Base-by-base conservation (phyloP, 1,284 basidiomycete species). In the Coriolopsis trogii region DNA sequence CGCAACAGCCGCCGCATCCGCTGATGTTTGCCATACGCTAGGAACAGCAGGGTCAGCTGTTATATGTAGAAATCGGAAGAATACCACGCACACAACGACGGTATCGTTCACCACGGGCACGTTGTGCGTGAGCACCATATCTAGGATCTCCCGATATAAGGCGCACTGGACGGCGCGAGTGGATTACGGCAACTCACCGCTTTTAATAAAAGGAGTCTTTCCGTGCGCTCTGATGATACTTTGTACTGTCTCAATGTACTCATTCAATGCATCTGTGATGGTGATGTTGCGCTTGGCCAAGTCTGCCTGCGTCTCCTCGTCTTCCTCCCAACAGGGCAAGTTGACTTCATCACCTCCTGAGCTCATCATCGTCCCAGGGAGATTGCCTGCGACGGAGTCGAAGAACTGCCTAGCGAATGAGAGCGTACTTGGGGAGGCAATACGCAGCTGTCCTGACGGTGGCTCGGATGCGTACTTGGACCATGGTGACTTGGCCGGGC, bases 341-440 rank as follows among this genome's bases (percentile, higher is more conserved):
- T 92, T 91, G 51, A 93, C 68, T 67, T 94, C 91, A 63, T 94
- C 91, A 0, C 91, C 91, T 0, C 91, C 91, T 0, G 88, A 87
- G 53, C 81, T 82, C 64, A 93, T 82, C 55, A 87, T 77, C 20
- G 67, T 73, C 3, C 82, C 78, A 0, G 79, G 76, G 41, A 87
- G 74, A 18, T 76, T 66, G 3, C 63, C 58, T 0, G 77, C 69
- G 0, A 74, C 64, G 0, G 69, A 59, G 16, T 59, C 58, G 55
- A 85, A 73, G 21, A 87, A 59, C 5, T 64, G 63, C 4, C 63
- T 58, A 1, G 76, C 74, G 52, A 82, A 84, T 7, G 73, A 65
- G 10, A 63, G 58, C 0, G 76, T 78, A 6, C 61, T 61, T 16
- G 67, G 60, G 5, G 78, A 77, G 2, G 88, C 82, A 55, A 91